Conservation (phyloP, 768 basidiomycete genomes). For the Termitomyces sp. region DNA sequence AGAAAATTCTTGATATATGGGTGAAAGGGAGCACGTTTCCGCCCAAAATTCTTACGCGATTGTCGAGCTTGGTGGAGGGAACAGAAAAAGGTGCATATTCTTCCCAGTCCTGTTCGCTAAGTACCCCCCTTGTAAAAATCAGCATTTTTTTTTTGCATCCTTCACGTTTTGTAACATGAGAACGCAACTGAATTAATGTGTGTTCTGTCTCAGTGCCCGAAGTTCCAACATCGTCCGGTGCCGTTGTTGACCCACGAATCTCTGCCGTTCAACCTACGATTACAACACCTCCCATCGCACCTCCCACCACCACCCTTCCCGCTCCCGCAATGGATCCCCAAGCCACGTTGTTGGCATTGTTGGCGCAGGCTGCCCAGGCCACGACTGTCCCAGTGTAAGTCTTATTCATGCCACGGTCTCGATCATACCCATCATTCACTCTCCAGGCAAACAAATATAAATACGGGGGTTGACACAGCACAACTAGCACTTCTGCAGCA, state of each 20-base stretch:
- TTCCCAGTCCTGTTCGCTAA: slow-evolving; percentile 72
- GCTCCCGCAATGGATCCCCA: slow-evolving; percentile 48
- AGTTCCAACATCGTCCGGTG: slow-evolving; percentile 32
- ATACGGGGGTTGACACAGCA: slow-evolving; percentile 46
- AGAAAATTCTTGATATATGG: slow-evolving; percentile 99
- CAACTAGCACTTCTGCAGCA: slow-evolving; percentile 78
- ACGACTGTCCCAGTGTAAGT: slow-evolving; percentile 42
- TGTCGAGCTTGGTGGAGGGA: slow-evolving; percentile 68
- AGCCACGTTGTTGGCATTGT: slow-evolving; percentile 64
- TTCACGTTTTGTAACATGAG: slow-evolving; percentile 49
- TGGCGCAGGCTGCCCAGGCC: slow-evolving; percentile 63
- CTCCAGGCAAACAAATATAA: slow-evolving; percentile 63
- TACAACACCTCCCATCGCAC: slow-evolving; percentile 24
- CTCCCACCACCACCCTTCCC: slow-evolving; percentile 25
- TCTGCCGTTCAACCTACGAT: slow-evolving; percentile 25
- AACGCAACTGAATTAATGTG: slow-evolving; percentile 65
- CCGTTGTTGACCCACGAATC: slow-evolving; percentile 36
- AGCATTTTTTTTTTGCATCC: slow-evolving; percentile 49
- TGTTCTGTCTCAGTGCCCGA: slow-evolving; percentile 62
- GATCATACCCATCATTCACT: slow-evolving; percentile 8
- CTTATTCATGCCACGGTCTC: neutral
- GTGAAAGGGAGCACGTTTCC: slow-evolving; percentile 89
- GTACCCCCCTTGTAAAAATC: slow-evolving; percentile 73
- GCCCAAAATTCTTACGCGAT: slow-evolving; percentile 64
- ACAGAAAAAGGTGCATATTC: slow-evolving; percentile 88